A percentile compares a stretch with the other conserved stretches of the same genome.
Evolutionary conservation across 208 protist genomes (phyloP).

Genomic region (Acanthamoeba culbertsoni): DNA sequence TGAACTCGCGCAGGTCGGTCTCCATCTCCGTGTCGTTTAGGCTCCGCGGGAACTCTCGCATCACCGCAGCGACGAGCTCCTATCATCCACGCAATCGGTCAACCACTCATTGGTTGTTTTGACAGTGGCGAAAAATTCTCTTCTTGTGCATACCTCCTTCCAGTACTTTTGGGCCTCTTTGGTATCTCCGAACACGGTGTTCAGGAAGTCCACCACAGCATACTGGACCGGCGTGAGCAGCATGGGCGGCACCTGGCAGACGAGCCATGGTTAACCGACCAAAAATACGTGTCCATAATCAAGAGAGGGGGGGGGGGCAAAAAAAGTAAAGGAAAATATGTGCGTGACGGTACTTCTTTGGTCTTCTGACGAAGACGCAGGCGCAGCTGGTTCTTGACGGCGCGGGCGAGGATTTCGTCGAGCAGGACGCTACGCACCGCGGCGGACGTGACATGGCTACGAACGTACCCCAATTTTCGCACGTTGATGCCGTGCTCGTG

Average conservation of each 20-base stretch:
- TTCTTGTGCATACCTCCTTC: neutral
- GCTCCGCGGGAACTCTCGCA: conserved; percentile 35
- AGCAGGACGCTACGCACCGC: conserved; percentile 1
- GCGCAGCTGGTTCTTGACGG: conserved; percentile 53
- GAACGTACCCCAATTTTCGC: conserved; percentile 47
- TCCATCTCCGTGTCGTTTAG: conserved; percentile 23
- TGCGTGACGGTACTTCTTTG: conserved; percentile 35
- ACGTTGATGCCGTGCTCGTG: conserved; percentile 51
- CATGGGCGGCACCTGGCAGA: conserved; percentile 37
- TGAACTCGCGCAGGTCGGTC: conserved; percentile 31
- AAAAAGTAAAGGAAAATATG: neutral
- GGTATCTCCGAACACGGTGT: conserved; percentile 56
- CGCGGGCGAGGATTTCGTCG: conserved; percentile 42
- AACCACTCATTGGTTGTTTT: no score
- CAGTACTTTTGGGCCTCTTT: conserved; percentile 37
- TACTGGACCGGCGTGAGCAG: conserved; percentile 58
- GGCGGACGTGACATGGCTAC: neutral
- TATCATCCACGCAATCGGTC: neutral
- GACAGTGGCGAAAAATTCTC: neutral
- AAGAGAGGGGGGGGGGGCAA: neutral
- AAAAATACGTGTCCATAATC: neutral
- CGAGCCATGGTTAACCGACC: neutral
- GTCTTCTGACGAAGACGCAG: conserved; percentile 16
- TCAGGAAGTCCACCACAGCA: conserved; percentile 52
- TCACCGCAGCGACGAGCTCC: neutral